Conservation (phyloP, 1,284 basidiomycete genomes). For the Boletus sp. region DNA sequence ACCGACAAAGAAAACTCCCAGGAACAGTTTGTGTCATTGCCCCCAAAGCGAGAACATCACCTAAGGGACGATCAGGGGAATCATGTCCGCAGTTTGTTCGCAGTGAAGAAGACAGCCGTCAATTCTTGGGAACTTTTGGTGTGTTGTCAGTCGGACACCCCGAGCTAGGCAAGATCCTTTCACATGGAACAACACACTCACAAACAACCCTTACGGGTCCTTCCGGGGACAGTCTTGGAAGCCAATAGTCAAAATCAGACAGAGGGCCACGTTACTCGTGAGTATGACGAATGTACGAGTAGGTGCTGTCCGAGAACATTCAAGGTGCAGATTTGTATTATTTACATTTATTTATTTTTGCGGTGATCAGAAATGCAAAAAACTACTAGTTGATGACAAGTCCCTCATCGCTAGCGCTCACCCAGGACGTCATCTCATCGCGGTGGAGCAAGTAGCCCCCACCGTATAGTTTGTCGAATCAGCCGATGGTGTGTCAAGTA, state of each 20-base stretch:
- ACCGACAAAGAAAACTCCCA: background rate
- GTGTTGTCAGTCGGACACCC: background rate
- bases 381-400: background rate
- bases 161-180: background rate
- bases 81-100: background rate
- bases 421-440: background rate
- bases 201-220: background rate
- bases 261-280: background rate
- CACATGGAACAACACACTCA: background rate
- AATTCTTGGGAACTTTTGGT: background rate
- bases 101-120: background rate
- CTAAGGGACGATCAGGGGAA: background rate
- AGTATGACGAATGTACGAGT: background rate
- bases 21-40: background rate
- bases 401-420: background rate
- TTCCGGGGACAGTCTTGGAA: background rate
- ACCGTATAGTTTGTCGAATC: background rate
- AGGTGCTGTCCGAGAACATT: background rate
- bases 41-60: background rate
- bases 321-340: background rate
- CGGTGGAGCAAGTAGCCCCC: background rate
- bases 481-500: constrained; percentile 16
- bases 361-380: background rate
- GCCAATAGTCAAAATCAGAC: background rate
- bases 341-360: background rate